Percentiles rank a stretch among this genome's conserved stretches.
These are phyloP conservation scores for Aspergillus calidoustus DNA, from an alignment of 2,329 filamentous ascomycete species.

Conservation along the genomic window DNA sequence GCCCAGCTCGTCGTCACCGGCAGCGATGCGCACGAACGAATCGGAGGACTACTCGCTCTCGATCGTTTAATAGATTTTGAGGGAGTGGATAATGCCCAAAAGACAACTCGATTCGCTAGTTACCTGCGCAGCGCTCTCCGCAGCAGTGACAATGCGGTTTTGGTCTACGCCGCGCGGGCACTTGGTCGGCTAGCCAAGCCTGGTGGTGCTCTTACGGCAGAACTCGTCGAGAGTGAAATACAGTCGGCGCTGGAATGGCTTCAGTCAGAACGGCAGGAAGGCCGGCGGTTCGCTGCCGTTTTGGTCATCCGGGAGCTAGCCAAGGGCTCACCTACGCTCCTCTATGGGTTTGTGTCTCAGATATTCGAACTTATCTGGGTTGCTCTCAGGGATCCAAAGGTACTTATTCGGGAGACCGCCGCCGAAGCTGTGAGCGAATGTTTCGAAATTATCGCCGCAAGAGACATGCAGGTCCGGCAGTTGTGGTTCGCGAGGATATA, in stretches of 20 bases:
- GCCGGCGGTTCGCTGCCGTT: slow-evolving; percentile 89
- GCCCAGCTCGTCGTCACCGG: slow-evolving; percentile 80
- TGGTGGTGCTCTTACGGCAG: slow-evolving; percentile 90
- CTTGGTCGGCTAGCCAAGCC: slow-evolving; percentile 89
- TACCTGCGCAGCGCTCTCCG: slow-evolving; percentile 86
- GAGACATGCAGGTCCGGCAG: slow-evolving; percentile 85
- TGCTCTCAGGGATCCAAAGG: slow-evolving; percentile 83
- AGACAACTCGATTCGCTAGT: slow-evolving; percentile 91
- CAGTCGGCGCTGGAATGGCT: slow-evolving; percentile 97
- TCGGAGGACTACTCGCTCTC: slow-evolving; percentile 89
- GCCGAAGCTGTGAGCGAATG: slow-evolving; percentile 93
- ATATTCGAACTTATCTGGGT: slow-evolving; percentile 98
- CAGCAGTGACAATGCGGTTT: slow-evolving; percentile 87
- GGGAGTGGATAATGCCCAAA: slow-evolving; percentile 87
- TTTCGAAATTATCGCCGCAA: slow-evolving; percentile 92
- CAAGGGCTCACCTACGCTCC: slow-evolving; percentile 88
- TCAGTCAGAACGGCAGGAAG: slow-evolving; percentile 91
- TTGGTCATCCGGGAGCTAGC: slow-evolving; percentile 89
- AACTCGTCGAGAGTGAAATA: slow-evolving; percentile 94
- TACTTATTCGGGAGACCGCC: slow-evolving; percentile 88
- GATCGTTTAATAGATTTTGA: slow-evolving; percentile 96
- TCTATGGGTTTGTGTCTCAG: slow-evolving; percentile 93
- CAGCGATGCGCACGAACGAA: slow-evolving; percentile 82
- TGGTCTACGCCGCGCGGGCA: slow-evolving; percentile 87
- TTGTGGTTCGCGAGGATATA: slow-evolving; percentile 92